Evolutionary conservation across 192 early-diverging fungal genomes (phyloP).

Genomic region (Globomyces pollinis-pini): DNA sequence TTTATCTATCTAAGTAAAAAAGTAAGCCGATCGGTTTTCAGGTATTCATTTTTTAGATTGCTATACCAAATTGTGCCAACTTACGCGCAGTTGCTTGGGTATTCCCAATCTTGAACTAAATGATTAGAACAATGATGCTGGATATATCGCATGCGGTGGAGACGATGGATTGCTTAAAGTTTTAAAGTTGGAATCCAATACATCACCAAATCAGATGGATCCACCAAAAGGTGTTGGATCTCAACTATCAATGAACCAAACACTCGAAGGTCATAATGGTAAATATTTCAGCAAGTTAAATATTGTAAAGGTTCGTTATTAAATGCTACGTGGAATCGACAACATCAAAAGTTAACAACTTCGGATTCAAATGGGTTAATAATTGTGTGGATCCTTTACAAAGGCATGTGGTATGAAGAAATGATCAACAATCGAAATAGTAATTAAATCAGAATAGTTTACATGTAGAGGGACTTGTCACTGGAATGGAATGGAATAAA

Average conservation of each 20-base stretch:
- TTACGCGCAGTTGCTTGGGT: slow-evolving; percentile 48
- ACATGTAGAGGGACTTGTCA: slow-evolving; percentile 38
- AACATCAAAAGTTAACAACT: slow-evolving; percentile 50
- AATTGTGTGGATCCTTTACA: slow-evolving; percentile 61
- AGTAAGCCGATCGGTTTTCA: no score
- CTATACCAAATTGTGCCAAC: slow-evolving; percentile 49
- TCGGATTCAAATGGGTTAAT: slow-evolving; percentile 53
- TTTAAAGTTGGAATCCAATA: slow-evolving; percentile 40
- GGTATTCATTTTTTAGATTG: slow-evolving; percentile 28
- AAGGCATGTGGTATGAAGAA: slow-evolving; percentile 60
- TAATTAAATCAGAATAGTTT: neutral
- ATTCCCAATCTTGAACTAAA: no score
- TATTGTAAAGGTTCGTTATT: slow-evolving; percentile 35
- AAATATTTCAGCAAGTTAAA: slow-evolving; percentile 2
- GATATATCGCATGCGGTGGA: slow-evolving; percentile 58
- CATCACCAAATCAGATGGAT: neutral
- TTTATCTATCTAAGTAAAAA: slow-evolving; percentile 39
- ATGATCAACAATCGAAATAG: slow-evolving; percentile 62
- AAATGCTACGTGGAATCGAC: slow-evolving; percentile 48
- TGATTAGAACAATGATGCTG: slow-evolving; percentile 56
- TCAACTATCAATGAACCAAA: slow-evolving; percentile 57
- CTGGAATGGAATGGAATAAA: slow-evolving; percentile 54
- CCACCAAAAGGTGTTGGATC: slow-evolving; percentile 10
- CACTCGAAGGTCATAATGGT: slow-evolving; percentile 50
- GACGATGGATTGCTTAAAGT: slow-evolving; percentile 57